Evolutionary conservation across 2,329 filamentous ascomycete genomes (phyloP).

Genomic region (Geosmithia morbida): DNA sequence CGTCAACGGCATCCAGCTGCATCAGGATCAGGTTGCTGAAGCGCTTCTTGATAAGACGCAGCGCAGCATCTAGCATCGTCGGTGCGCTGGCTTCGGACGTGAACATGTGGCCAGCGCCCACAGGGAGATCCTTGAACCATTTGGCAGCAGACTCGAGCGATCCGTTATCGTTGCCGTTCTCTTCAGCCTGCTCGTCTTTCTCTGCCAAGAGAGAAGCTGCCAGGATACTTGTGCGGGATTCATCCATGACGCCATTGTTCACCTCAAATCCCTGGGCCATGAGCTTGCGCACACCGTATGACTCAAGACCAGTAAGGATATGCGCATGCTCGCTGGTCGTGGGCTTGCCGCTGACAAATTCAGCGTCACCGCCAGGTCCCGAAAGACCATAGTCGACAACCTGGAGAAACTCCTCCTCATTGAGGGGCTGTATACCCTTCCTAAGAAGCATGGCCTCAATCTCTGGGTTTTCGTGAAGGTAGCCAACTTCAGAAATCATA

Average conservation of each 20-base stretch:
- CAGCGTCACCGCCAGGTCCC: neutral
- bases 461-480: slow-evolving; percentile 17
- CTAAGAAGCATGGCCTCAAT: slow-evolving; percentile 18
- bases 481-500: slow-evolving; percentile 20
- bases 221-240: neutral
- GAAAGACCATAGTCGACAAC: slow-evolving; percentile 11
- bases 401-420: slow-evolving; percentile 15
- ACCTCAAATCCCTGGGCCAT: neutral
- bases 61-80: slow-evolving; percentile 1
- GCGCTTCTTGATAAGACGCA: slow-evolving; percentile 4
- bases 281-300: slow-evolving; percentile 4
- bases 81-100: neutral
- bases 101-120: neutral
- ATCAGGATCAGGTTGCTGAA: slow-evolving; percentile 10
- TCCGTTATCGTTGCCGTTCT: slow-evolving; percentile 3
- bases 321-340: slow-evolving; percentile 5
- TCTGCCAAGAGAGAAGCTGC: neutral
- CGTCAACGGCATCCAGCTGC: slow-evolving; percentile 11
- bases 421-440: slow-evolving; percentile 18
- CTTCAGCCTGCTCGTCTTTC: neutral
- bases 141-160: slow-evolving; percentile 3
- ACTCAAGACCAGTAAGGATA: slow-evolving; percentile 11
- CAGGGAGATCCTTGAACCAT: neutral
- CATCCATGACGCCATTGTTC: neutral
- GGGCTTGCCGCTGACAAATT: neutral